Evolutionary conservation across 805 yeast species (phyloP).

Genomic region (Hemisphaericaspora nanyangensis): DNA sequence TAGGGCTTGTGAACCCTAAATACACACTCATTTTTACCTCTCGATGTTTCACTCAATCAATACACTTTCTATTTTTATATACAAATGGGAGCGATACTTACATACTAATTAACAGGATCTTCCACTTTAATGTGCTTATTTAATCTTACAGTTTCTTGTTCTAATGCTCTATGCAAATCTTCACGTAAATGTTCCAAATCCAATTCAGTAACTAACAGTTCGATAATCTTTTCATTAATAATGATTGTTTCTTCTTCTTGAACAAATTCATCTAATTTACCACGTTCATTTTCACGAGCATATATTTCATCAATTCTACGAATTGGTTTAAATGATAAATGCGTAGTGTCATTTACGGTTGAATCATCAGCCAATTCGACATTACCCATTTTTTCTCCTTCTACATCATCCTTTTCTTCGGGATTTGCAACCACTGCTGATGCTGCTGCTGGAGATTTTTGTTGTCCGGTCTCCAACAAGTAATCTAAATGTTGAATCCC

Average conservation of each 20-base stretch:
- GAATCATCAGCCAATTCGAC: slow-evolving; percentile 3
- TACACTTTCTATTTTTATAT: too few species aligned
- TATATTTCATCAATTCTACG: slow-evolving; percentile 17
- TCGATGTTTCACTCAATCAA: too few species aligned
- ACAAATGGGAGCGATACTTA: too few species aligned
- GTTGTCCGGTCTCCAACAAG: slow-evolving; percentile 36
- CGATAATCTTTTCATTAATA: slow-evolving; percentile 44
- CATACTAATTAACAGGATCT: slow-evolving; percentile 15
- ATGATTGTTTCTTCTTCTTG: slow-evolving; percentile 34
- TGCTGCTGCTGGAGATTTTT: too few species aligned
- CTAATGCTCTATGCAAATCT: slow-evolving; percentile 48
- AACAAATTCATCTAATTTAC: slow-evolving; percentile 8
- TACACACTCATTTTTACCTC: too few species aligned
- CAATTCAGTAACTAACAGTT: slow-evolving; percentile 40
- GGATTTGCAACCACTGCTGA: slow-evolving; percentile 1
- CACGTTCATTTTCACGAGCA: not conserved
- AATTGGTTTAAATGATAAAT: slow-evolving; percentile 16
- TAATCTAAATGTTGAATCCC: slow-evolving; percentile 69
- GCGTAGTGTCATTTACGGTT: slow-evolving; percentile 16
- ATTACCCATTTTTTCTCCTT: not conserved
- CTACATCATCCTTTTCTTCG: not conserved
- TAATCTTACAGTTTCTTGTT: slow-evolving; percentile 45
- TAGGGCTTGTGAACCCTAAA: slow-evolving; percentile 2
- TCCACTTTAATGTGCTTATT: slow-evolving; percentile 13
- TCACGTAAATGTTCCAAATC: slow-evolving; percentile 42